These are phyloP conservation scores for Peronosclerospora sorghi DNA, from an alignment of 352 stramenopile species.

Conservation along the genomic window DNA sequence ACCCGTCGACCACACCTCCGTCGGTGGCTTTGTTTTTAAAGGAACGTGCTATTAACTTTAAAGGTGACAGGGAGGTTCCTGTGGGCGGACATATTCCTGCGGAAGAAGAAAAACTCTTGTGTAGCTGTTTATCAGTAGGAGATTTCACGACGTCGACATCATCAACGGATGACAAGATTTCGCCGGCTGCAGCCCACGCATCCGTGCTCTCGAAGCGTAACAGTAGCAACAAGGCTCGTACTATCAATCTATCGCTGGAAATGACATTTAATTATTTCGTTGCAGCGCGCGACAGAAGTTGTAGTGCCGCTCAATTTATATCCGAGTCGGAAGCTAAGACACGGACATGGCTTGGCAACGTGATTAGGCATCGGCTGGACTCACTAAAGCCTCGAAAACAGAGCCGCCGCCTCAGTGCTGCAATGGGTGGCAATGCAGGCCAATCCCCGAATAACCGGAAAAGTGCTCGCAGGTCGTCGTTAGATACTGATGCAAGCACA, in stretches of 20 bases:
- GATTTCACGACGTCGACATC: conserved; percentile 23
- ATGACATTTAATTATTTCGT: conserved; percentile 68
- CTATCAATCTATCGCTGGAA: conserved; percentile 59
- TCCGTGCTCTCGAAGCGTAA: conserved; percentile 29
- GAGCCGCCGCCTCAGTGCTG: conserved; percentile 29
- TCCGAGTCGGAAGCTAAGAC: conserved; percentile 47
- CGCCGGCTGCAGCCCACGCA: conserved; percentile 9
- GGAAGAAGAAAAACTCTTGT: conserved; percentile 49
- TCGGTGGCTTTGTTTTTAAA: conserved; percentile 49
- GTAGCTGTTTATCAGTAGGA: conserved; percentile 55
- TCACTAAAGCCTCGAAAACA: conserved; percentile 57
- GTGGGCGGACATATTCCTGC: conserved; percentile 37
- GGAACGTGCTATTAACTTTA: conserved; percentile 67
- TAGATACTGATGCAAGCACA: conserved; percentile 22
- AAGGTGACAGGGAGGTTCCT: conserved; percentile 32
- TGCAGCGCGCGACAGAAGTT: conserved; percentile 43
- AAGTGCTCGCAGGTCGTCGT: conserved; percentile 29
- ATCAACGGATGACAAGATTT: conserved; percentile 12
- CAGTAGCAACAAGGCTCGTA: conserved; percentile 68
- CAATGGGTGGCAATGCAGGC: conserved; percentile 19
- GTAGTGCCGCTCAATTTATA: conserved; percentile 41
- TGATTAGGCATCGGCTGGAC: conserved; percentile 50
- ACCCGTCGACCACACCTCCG: conserved; percentile 35
- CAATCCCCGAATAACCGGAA: conserved; percentile 35
- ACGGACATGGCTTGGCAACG: conserved; percentile 48